Conservation (phyloP, 179 eudicot genomes). For the Silene coronaria region DNA sequence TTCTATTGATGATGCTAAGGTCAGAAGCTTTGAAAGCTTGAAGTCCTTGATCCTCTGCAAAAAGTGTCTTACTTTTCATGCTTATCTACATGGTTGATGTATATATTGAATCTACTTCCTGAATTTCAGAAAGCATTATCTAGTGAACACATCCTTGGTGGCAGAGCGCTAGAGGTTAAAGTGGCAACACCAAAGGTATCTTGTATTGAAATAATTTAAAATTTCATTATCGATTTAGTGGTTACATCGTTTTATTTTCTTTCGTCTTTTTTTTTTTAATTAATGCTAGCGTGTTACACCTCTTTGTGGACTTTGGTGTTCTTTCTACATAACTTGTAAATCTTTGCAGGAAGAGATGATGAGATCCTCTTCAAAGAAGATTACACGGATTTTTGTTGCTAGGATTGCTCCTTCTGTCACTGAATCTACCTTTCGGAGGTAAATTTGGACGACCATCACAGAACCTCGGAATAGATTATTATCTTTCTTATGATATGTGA, state of each 20-base stretch:
- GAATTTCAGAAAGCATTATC: slow-evolving; percentile 58
- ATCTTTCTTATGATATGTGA: background rate
- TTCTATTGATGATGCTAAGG: slow-evolving; percentile 86
- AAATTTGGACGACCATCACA: background rate
- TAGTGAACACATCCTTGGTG: slow-evolving; percentile 76
- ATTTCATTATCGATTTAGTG: background rate
- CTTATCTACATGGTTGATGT: background rate
- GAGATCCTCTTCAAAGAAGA: slow-evolving; percentile 78
- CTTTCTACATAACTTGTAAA: background rate
- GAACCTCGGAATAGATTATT: background rate
- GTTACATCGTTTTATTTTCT: background rate
- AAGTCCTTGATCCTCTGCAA: background rate
- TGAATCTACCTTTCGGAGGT: slow-evolving; percentile 83
- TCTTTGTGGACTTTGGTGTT: background rate
- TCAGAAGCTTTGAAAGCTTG: slow-evolving; percentile 19
- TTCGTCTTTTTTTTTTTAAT: background rate
- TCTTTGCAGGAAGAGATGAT: slow-evolving; percentile 74
- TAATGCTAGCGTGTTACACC: background rate
- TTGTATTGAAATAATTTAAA: background rate
- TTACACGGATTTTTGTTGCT: slow-evolving; percentile 96
- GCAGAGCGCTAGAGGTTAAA: slow-evolving; percentile 86
- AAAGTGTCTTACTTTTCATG: background rate
- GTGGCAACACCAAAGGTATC: slow-evolving; percentile 95
- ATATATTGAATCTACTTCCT: background rate
- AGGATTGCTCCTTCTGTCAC: slow-evolving; percentile 85